Conservation (phyloP, 352 stramenopile species). For the Pythium plurisporium region DNA sequence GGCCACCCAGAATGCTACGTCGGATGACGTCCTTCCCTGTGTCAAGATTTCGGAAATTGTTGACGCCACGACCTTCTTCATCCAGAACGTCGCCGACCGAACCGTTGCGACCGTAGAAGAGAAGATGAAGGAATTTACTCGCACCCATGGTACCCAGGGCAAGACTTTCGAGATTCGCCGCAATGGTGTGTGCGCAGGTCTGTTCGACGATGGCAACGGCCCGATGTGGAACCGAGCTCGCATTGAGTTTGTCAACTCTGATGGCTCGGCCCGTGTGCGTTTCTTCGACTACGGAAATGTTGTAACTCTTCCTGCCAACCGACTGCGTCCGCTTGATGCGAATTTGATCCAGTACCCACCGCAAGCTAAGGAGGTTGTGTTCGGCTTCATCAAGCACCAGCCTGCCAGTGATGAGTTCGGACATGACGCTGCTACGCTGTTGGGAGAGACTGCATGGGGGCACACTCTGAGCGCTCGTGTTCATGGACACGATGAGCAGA, state of each 20-base stretch:
- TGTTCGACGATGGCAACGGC: slow-evolving; percentile 94
- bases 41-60: slow-evolving; percentile 94
- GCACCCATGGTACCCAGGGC: slow-evolving; percentile 78
- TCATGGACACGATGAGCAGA: slow-evolving; percentile 65
- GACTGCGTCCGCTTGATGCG: slow-evolving; percentile 89
- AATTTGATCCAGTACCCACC: slow-evolving; percentile 87
- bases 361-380: slow-evolving; percentile 79
- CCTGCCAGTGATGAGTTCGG: slow-evolving; percentile 89
- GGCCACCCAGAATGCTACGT: slow-evolving; percentile 36
- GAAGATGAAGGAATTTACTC: slow-evolving; percentile 92
- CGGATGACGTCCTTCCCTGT: slow-evolving; percentile 60
- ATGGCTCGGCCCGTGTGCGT: slow-evolving; percentile 73
- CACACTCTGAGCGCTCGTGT: slow-evolving; percentile 84
- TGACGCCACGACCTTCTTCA: slow-evolving; percentile 92
- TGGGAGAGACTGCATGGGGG: slow-evolving; percentile 90
- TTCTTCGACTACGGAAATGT: slow-evolving; percentile 97
- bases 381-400: slow-evolving; percentile 85
- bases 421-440: slow-evolving; percentile 86
- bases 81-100: slow-evolving; percentile 88
- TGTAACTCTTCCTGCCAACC: slow-evolving; percentile 72
- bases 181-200: slow-evolving; percentile 89
- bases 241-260: slow-evolving; percentile 70
- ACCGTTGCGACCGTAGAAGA: slow-evolving; percentile 88
- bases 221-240: slow-evolving; percentile 94
- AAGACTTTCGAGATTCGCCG: slow-evolving; percentile 90